Evolutionary conservation across 176 grass and related monocot genomes (phyloP).

Genomic region (Aegilops speltoides): DNA sequence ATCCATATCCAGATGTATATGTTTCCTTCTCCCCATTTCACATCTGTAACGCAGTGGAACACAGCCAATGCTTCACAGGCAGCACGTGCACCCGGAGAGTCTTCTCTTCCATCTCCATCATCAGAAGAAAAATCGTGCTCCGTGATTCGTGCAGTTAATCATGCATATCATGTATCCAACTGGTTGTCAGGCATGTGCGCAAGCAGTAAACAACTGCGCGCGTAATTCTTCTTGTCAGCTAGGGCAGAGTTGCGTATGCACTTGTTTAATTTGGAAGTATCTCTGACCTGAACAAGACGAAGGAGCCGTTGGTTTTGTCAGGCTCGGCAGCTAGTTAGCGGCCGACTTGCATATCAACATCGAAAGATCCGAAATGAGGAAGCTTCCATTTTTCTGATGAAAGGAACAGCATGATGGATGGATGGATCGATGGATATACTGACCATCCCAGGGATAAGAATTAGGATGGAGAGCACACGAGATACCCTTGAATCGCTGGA

Average conservation of each 20-base stretch:
- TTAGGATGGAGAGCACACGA: neutral
- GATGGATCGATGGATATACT: neutral
- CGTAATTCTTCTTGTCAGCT: neutral
- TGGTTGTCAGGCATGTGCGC: neutral
- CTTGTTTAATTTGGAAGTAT: neutral
- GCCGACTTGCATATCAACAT: neutral
- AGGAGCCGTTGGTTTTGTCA: slow-evolving; percentile 14
- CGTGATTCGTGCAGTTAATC: slow-evolving; percentile 6
- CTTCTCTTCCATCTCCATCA: neutral
- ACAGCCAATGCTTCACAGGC: slow-evolving; percentile 18
- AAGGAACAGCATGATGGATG: neutral
- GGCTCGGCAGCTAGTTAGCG: neutral
- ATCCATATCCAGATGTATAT: neutral
- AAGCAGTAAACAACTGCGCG: neutral
- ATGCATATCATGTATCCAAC: neutral
- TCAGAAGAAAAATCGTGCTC: neutral
- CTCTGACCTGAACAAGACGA: neutral
- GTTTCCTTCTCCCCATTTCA: neutral
- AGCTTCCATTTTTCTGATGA: neutral
- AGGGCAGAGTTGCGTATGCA: neutral
- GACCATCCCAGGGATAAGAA: neutral
- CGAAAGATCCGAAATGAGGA: neutral
- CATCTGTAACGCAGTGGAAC: neutral
- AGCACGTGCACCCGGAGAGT: slow-evolving; percentile 17
- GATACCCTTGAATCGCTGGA: slow-evolving; percentile 6